Evolutionary conservation across 108 stramenopile genomes (phyloP), one percentile per base, ranked within the genome.

Genomic region (Phaeodactylum tricornutum): DNA sequence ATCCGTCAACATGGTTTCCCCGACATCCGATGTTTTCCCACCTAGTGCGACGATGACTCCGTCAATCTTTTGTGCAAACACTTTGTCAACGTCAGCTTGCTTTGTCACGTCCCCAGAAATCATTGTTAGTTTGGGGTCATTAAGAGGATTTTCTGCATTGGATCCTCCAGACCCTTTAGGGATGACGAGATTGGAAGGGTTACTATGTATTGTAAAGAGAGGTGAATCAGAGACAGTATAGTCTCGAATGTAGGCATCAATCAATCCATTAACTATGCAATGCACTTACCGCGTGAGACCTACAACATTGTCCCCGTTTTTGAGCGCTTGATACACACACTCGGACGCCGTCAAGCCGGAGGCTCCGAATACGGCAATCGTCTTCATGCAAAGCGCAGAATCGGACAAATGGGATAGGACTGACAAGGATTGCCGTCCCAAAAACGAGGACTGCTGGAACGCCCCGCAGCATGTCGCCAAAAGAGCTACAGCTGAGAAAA

Each of bases 1-100:
- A 52, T 94, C 97, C 4, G 89, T 91, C 32, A 98, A 75, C 97
- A 98, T 98, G 57, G 84, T 84, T 15, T 87, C 85, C 7, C 91
- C 91, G 11, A 94, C 92, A 44, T 96, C 93, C 11, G 72, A 75
- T 5, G 94, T 98, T 59, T 94, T 96, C 29, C 97, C 97, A 27
- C 97, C 97, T 11, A 98, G 67, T 4, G 94, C 97, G 15, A 96
- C 71, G 36, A 95, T 78, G 24, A 96, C 95, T 4, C 93, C 92
- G 35, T 87, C 89, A 55, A 98, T 74, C 35, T 62, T 63, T 12
- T 32, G 57, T 36, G 75, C 77, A 67, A 87, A 92, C n/a, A 87
- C 85, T 61, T 87, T 87, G 43, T 76, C 91, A 4, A 92, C 91
- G 53, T 92, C 91, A 14, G 65, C 64, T 20, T 73, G 59, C 29